These are phyloP conservation scores for Tylopilus intermedius DNA, from an alignment of 768 basidiomycete species.

Conservation along the genomic window DNA sequence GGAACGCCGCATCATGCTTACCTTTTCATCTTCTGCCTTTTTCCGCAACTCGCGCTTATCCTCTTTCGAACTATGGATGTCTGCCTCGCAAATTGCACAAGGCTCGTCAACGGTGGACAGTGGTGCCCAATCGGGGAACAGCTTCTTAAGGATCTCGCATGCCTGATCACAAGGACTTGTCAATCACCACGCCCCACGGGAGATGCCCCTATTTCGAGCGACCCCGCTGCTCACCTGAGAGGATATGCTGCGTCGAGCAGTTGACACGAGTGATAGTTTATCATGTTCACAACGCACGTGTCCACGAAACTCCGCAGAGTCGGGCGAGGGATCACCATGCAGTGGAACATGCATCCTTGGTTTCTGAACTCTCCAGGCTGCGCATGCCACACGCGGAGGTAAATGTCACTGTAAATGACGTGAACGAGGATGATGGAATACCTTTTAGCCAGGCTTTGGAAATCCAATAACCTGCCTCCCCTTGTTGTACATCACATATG, in stretches of 20 bases:
- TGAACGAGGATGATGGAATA: conserved; percentile 23
- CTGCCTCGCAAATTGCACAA: conserved; percentile 62
- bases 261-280: conserved; percentile 48
- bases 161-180: conserved; percentile 41
- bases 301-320: conserved; percentile 46
- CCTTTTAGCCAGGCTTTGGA: conserved; percentile 80
- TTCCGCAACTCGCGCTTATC: conserved; percentile 59
- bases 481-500: conserved; percentile 39
- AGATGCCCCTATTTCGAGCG: conserved; percentile 5
- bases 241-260: conserved; percentile 60
- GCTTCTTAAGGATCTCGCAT: conserved; percentile 42
- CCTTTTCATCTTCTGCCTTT: conserved; percentile 78
- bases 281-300: conserved; percentile 76
- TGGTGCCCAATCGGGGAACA: conserved; percentile 68
- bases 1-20: conserved; percentile 21
- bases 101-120: conserved; percentile 43
- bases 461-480: conserved; percentile 57
- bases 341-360: conserved; percentile 71
- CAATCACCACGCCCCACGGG: conserved; percentile 14
- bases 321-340: conserved; percentile 63
- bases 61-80: conserved; percentile 51
- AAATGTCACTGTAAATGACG: conserved; percentile 9
- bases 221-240: conserved; percentile 39
- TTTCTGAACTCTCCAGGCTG: conserved; percentile 69
- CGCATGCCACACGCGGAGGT: conserved; percentile 5